Evolutionary conservation across 768 basidiomycete genomes (phyloP).

Genomic region (Boletus reticuloceps): DNA sequence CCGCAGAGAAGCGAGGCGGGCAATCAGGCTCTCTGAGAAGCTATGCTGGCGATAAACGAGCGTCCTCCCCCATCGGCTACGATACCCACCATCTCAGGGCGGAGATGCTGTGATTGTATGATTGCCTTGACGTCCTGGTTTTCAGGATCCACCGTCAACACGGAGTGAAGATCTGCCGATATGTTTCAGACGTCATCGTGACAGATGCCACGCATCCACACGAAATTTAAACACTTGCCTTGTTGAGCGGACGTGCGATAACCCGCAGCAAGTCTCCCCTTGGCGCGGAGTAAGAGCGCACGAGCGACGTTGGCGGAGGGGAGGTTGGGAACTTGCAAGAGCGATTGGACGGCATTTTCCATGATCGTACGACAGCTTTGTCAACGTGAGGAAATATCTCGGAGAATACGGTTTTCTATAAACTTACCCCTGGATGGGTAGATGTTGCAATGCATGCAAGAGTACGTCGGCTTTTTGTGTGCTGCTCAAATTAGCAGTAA

Average conservation of each 20-base stretch:
- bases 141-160: constrained; percentile 60
- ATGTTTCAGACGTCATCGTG: constrained; percentile 3
- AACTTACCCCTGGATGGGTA: constrained; percentile 66
- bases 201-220: not conserved
- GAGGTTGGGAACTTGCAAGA: constrained; percentile 55
- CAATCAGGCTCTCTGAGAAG: constrained; percentile 38
- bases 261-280: constrained; percentile 59
- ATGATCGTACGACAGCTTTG: constrained; percentile 54
- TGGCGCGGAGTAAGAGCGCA: constrained; percentile 66
- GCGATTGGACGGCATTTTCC: constrained; percentile 75
- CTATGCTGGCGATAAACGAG: constrained; percentile 12
- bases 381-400: constrained; percentile 4
- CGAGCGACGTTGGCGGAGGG: constrained; percentile 51
- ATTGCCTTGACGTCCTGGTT: constrained; percentile 66
- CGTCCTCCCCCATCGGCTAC: not conserved
- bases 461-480: constrained; percentile 70
- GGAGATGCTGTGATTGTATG: constrained; percentile 49
- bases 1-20: constrained; percentile 57
- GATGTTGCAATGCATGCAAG: constrained; percentile 78
- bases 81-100: constrained; percentile 53
- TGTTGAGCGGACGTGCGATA: constrained; percentile 62
- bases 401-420: not conserved
- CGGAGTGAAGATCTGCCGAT: constrained; percentile 59
- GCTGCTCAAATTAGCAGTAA: constrained; percentile 53
- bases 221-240: constrained; percentile 37